Base-by-base conservation (phyloP, 208 protist species). In the Wallacemonas rigidus region DNA sequence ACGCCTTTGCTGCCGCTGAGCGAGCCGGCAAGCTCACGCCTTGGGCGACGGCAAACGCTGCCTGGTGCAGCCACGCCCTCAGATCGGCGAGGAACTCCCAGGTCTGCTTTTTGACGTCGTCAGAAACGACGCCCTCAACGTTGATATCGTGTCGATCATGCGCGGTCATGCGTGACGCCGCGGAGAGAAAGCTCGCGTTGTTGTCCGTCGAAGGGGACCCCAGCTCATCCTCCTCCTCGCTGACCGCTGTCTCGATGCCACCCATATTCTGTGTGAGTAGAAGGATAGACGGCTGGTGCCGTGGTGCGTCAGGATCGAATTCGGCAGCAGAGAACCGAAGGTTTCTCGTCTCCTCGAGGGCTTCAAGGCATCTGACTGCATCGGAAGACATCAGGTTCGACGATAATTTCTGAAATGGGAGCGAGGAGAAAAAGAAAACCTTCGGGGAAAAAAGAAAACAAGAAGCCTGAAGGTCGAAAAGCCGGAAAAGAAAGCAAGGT, bases 181-280 rank as follows among this genome's bases (percentile, higher is more conserved):
- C 40, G 6, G 64, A 55, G 41, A 55, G 11, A 56, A 69, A 69
- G 39, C 64, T 58, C 17, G 9, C 3, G 40, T 55, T 69, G 15
- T 55, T 69, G 4, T 14, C 14, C 48, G 47, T 57, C 6, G 64
- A 43, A 7, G 64, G 38, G 3, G 60, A 51, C 60, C 14, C n/a
- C 15, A 45, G 7, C 14, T 65, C 60, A 3, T 65, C 50, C 17
- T 77, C 63, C 0, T 67, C 57, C 9, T 39, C 54, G 36, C 35
- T 40, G 36, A 44, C 47, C 2, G 57, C 60, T 2, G 75, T 77
- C 15, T 82, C 81, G 63, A 95, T 84, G 69, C 80, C 83, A 45
- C 90, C 88, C 45, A 95, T 74, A 63, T 95, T 95, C 71, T 95
- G 90, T 3, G 90, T 91, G 2, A 95, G 56, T 2, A 93, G 51